Evolutionary conservation across 257 asterid species (phyloP), one percentile per base, ranked within the genome.

Genomic region (Voacanga thouarsii): DNA sequence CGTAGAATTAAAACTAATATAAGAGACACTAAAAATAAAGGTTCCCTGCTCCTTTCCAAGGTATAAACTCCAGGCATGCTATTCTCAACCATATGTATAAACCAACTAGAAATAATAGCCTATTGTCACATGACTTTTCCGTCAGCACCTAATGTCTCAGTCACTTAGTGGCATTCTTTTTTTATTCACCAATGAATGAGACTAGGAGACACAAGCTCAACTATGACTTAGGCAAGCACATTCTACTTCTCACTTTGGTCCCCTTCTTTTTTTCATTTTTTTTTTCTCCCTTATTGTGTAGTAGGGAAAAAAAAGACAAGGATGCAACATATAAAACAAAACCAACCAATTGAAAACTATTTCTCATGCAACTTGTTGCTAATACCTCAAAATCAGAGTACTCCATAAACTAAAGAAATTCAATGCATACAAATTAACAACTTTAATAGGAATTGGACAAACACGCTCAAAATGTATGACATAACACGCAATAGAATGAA

Each of bases 101-200:
- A 37, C 65, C 51, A n/a, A 71, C 10, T 59, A n/a, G n/a, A 51
- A 78, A 56, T 78, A 45, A 53, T 73, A 73, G 77, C 68, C 44
- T 28, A 73, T 43, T 64, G 56, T 50, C 51, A 6, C 33, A 7
- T 33, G 57, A 65, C 65, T 24, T 33, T 73, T 72, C 16, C 41
- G 75, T 73, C 75, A 80, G 69, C 24, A 37, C 14, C 63, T 24
- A 65, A 53, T 33, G 37, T 33, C 37, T 33, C 50, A 74, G 43
- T 53, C 57, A 45, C 72, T 63, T 64, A 44, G 79, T 74, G 70
- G 70, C 53, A 55, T 56, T 28, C 67, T 39, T 19, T 51, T 76
- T 60, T 45, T 30, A 79, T 30, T 39, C 70, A 79, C 37, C 47
- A 74, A 49, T 41, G 66, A 51, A 74, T 51, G 75, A 55, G 50